A percentile compares a stretch with the other conserved stretches of the same genome.
Conservation (phyloP, 2,329 filamentous ascomycete species). For the Colletotrichum filicis region DNA sequence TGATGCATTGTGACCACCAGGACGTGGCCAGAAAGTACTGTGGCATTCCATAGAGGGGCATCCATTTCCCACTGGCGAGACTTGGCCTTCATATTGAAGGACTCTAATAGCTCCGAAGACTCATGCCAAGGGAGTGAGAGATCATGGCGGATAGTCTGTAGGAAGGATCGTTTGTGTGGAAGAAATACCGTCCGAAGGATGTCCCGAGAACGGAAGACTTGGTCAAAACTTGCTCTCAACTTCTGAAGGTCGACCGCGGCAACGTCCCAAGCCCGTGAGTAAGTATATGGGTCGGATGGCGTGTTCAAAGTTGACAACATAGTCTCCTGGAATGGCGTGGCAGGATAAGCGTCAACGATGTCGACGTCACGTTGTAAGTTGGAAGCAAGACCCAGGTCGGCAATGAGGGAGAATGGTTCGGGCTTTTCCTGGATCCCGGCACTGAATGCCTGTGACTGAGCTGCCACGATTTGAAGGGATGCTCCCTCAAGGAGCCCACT, state of each 20-base stretch:
- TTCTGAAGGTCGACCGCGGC: constrained; percentile 16
- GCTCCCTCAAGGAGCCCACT: neutral
- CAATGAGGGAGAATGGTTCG: constrained; percentile 31
- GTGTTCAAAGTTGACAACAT: constrained; percentile 31
- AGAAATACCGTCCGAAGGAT: constrained; percentile 37
- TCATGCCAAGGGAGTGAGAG: neutral
- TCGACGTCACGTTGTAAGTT: neutral
- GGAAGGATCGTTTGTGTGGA: neutral
- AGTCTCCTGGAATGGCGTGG: constrained; percentile 39
- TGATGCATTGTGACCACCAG: constrained; percentile 46
- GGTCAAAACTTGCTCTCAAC: constrained; percentile 27
- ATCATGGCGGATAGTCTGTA: neutral
- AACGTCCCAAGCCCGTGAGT: constrained; percentile 36
- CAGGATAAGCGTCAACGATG: constrained; percentile 38
- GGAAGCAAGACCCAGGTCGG: neutral
- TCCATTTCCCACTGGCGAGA: neutral
- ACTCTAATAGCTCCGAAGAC: neutral
- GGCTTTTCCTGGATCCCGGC: neutral
- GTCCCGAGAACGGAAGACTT: constrained; percentile 27
- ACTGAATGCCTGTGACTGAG: neutral
- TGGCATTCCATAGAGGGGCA: neutral
- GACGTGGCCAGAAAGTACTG: neutral
- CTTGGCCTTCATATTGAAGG: neutral
- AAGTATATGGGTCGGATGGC: constrained; percentile 33
- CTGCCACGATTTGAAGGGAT: neutral